A percentile compares a stretch with the other conserved stretches of the same genome.
phyloP scores from a whole-genome alignment of 2,329 filamentous ascomycete species.

The Biscogniauxia sp. region DNA sequence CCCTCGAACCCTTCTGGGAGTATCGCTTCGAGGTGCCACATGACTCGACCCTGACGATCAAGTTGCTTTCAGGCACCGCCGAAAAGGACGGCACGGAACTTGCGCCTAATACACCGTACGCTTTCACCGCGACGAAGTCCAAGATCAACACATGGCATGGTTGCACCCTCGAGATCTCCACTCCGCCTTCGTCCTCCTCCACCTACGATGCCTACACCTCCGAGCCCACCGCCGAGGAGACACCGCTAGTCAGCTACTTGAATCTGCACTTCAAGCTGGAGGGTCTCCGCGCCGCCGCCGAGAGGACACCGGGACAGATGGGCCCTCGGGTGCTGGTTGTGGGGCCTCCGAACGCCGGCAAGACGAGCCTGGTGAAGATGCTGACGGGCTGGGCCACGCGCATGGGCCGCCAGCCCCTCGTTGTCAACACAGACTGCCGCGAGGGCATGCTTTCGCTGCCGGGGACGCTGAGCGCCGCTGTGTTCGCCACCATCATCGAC shows the following conservation, averaged over 20 bases:
- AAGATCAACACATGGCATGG: slow-evolving; percentile 93
- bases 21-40: slow-evolving; percentile 74
- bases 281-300: slow-evolving; percentile 63
- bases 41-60: slow-evolving; percentile 42
- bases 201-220: slow-evolving; percentile 52
- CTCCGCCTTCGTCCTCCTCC: slow-evolving; percentile 47
- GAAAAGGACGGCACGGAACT: slow-evolving; percentile 96
- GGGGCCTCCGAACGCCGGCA: slow-evolving; percentile 75
- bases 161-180: slow-evolving; percentile 77
- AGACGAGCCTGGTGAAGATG: slow-evolving; percentile 76
- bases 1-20: slow-evolving; percentile 65
- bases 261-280: slow-evolving; percentile 89
- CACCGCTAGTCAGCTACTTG: slow-evolving; percentile 74
- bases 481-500: slow-evolving; percentile 84
- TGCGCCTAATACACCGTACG: slow-evolving; percentile 74
- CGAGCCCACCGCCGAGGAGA: slow-evolving; percentile 71
- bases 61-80: slow-evolving; percentile 77
- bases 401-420: slow-evolving; percentile 69
- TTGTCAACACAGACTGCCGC: slow-evolving; percentile 80
- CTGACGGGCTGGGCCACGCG: slow-evolving; percentile 78
- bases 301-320: slow-evolving; percentile 30
- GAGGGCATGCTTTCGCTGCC: slow-evolving; percentile 78
- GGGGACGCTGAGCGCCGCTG: slow-evolving; percentile 81
- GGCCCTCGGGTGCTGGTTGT: slow-evolving; percentile 84
- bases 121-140: slow-evolving; percentile 76